phyloP scores from a whole-genome alignment of 225 moss, liverwort and hornwort species.

The Antitrichia curtipendula region DNA sequence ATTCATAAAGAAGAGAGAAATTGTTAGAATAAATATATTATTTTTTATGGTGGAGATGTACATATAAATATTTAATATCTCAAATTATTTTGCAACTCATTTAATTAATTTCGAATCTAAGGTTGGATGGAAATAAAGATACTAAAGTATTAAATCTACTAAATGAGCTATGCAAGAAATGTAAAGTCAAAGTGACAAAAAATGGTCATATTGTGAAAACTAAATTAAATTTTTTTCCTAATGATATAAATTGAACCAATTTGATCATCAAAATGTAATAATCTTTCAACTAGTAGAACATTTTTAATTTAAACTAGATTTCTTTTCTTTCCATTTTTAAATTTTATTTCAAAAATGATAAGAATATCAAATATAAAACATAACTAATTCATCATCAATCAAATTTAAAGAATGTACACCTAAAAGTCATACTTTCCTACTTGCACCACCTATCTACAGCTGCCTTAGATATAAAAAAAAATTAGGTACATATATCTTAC shows the following conservation, averaged over 20 bases:
- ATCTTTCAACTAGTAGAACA: not conserved
- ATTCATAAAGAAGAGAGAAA: too few relatives aligned
- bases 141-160: accelerated
- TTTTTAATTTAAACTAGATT: not conserved
- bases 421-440: too few relatives aligned
- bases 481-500: too few relatives aligned
- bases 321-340: not conserved
- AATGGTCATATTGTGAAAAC: not conserved
- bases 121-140: not conserved
- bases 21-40: not conserved
- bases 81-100: not conserved
- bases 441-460: too few relatives aligned
- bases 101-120: not conserved
- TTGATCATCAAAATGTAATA: not conserved
- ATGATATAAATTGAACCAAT: not conserved
- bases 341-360: not conserved
- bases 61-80: not conserved
- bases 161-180: not conserved
- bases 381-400: accelerated
- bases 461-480: too few relatives aligned
- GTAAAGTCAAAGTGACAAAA: not conserved
- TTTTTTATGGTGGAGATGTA: too few relatives aligned
- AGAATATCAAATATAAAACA: not conserved
- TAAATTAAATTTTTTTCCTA: not conserved
- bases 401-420: too few relatives aligned